Percentiles rank a stretch among this genome's conserved stretches.
Evolutionary conservation across 2,329 filamentous ascomycete genomes (phyloP).

Genomic region (Chlorencoelia australis): DNA sequence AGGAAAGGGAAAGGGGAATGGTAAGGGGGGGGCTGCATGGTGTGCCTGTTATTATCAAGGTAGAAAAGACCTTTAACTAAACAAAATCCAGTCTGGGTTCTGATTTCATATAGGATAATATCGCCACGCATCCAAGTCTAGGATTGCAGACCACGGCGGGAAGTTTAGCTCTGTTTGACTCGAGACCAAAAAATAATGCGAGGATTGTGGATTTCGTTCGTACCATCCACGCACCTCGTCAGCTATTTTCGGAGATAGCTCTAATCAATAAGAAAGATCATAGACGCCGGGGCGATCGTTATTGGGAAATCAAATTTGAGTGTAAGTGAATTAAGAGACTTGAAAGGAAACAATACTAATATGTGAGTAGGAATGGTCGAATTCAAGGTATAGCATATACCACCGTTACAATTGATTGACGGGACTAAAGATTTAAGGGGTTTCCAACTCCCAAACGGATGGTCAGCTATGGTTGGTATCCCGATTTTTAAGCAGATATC

Average conservation of each 20-base stretch:
- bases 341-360: not conserved
- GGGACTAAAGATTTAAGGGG: not conserved
- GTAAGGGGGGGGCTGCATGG: constrained; percentile 58
- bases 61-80: constrained; percentile 25
- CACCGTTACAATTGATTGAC: no score
- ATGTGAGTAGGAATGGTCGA: constrained; percentile 3
- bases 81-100: not conserved
- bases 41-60: constrained; percentile 65
- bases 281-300: constrained; percentile 10
- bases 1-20: constrained; percentile 43
- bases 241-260: not conserved
- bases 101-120: constrained; percentile 33
- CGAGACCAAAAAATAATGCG: constrained; percentile 17
- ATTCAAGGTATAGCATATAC: no score
- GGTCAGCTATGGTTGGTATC: constrained; percentile 11
- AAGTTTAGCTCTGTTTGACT: constrained; percentile 53
- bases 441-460: not conserved
- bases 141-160: constrained; percentile 63
- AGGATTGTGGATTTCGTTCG: constrained; percentile 2
- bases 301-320: constrained; percentile 11
- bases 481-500: no score
- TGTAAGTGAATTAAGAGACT: constrained; percentile 1
- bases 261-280: constrained; percentile 3
- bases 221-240: not conserved
- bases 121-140: constrained; percentile 47